Conservation (phyloP, 2,329 filamentous ascomycete species). For the Microsporum audouinii region DNA sequence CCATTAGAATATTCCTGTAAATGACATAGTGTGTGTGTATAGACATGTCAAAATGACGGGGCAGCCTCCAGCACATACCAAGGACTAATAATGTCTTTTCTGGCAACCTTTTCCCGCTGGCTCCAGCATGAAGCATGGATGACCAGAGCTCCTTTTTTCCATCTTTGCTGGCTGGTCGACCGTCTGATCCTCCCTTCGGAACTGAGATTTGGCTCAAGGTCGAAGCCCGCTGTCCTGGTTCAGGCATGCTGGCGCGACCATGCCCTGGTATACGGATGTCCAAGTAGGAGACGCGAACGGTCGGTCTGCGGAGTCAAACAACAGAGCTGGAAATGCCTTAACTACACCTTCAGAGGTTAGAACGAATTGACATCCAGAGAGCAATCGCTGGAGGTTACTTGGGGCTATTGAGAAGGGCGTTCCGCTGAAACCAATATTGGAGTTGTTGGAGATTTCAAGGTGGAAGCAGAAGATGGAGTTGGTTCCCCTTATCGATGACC, state of each 20-base stretch:
- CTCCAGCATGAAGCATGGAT: slow-evolving; percentile 80
- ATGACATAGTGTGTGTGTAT: background rate
- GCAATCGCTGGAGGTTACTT: background rate
- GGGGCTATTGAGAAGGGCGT: background rate
- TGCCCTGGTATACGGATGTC: background rate
- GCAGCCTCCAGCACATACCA: slow-evolving; percentile 42
- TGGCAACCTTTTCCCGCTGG: slow-evolving; percentile 76
- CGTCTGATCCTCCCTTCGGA: slow-evolving; percentile 23
- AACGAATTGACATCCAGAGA: background rate
- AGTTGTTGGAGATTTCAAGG: background rate
- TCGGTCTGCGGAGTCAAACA: background rate
- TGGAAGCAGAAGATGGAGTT: background rate
- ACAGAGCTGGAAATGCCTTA: background rate
- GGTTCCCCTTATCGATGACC: background rate
- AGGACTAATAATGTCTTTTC: slow-evolving; percentile 85
- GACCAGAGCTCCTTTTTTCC: slow-evolving; percentile 83
- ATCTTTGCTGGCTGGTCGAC: slow-evolving; percentile 47
- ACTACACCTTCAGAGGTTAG: too few relatives aligned
- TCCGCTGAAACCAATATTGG: background rate
- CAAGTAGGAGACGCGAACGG: background rate
- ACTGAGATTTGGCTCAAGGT: slow-evolving; percentile 28
- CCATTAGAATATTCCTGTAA: background rate
- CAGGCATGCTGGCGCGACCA: slow-evolving; percentile 20
- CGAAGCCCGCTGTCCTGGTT: slow-evolving; percentile 29
- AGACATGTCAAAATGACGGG: background rate